These are phyloP conservation scores for Casaregolazyma lundiana DNA, from an alignment of 1,139 yeast genomes.

Conservation along the genomic window DNA sequence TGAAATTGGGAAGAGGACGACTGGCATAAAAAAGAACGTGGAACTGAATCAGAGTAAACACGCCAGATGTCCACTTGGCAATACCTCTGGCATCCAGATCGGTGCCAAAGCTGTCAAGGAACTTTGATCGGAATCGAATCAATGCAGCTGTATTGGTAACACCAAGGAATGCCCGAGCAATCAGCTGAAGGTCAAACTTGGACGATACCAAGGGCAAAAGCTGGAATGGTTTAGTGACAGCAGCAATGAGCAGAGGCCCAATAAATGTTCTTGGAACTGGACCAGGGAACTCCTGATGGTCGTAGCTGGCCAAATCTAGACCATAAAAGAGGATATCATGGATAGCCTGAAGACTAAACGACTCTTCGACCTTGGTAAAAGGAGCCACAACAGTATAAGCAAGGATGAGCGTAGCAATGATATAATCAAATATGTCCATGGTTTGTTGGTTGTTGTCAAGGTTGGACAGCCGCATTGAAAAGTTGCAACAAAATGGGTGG, in stretches of 20 bases:
- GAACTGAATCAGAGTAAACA: slow-evolving; percentile 59
- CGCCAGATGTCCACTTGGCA: slow-evolving; percentile 50
- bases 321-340: slow-evolving; percentile 77
- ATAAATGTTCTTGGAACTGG: slow-evolving; percentile 83
- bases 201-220: slow-evolving; percentile 25
- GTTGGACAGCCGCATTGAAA: neutral
- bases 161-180: slow-evolving; percentile 34
- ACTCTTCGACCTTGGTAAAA: slow-evolving; percentile 89
- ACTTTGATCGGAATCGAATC: slow-evolving; percentile 23
- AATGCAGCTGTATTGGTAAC: slow-evolving; percentile 30
- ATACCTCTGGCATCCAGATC: slow-evolving; percentile 4
- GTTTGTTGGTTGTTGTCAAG: neutral
- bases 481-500: neutral
- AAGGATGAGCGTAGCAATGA: slow-evolving; percentile 1
- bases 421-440: slow-evolving; percentile 3
- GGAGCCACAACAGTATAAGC: slow-evolving; percentile 57
- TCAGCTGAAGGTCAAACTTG: slow-evolving; percentile 39
- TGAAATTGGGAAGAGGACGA: slow-evolving; percentile 79
- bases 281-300: slow-evolving; percentile 79
- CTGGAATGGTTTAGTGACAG: slow-evolving; percentile 37
- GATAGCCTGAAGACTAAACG: slow-evolving; percentile 85
- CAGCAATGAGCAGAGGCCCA: slow-evolving; percentile 60
- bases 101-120: slow-evolving; percentile 13
- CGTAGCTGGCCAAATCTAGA: slow-evolving; percentile 43
- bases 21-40: slow-evolving; percentile 74